Base-by-base conservation (phyloP, 2,329 filamentous ascomycete species). In the Hypoxylon sp. region DNA sequence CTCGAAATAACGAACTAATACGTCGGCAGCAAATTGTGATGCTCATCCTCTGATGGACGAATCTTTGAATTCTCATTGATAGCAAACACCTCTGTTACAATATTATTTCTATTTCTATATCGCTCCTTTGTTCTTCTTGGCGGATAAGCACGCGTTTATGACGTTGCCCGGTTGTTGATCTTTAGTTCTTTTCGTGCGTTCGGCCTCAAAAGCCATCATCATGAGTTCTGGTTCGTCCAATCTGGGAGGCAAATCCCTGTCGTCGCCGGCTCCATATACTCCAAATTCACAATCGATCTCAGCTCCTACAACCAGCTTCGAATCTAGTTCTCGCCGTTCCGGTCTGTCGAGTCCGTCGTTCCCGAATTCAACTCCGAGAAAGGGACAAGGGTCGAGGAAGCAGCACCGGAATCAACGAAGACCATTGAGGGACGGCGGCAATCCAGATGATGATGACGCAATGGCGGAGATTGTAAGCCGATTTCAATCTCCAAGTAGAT, bases 321-420 rank as follows among this genome's bases (percentile, higher is more conserved):
- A 88, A 61, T 81, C 82, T 17, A 80, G 59, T 53, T 69, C 78
- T 66, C 85, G 86, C 28, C 85, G 86, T 49, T 80, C 82, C 23
- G 79, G 79, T 45, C 79, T 80, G 67, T 77, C 76, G 51, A 79
- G 71, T 52, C 75, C 79, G 32, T 77, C 76, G 13, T 64, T 76
- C 41, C 63, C 79, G 23, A 76, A 75, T 50, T 75, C 83, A 5
- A 79, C 87, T 51, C 88, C 92, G 56, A 88, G 94, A 74, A 97
- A 93, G 80, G 89, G 86, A 58, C 95, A 98, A 82, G 84, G 83
- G 48, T 84, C 87, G 58, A 91, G 91, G 79, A 94, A 91, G 78
- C 93, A 96, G 80, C 93, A 98, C 82, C 94, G 93, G 78, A 89
- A 89, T 70, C 92, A 94, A 76, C 91, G 90, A 75, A 90, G 90